Conservation (phyloP, 306 rosid species). For the Cyclanthera cordifolia region DNA sequence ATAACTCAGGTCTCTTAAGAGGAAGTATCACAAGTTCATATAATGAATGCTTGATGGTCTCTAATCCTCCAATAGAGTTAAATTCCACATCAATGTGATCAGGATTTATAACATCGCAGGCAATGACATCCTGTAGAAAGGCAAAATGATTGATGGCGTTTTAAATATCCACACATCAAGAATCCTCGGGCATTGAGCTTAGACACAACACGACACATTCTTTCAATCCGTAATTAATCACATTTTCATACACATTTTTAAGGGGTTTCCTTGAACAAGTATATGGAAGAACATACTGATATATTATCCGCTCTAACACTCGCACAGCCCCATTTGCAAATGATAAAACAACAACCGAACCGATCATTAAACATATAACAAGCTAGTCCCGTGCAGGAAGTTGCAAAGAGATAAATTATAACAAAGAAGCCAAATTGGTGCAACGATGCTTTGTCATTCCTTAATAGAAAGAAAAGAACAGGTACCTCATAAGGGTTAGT, state of each 20-base stretch:
- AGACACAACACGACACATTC: background rate
- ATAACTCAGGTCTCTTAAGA: slow-evolving; percentile 64
- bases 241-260: background rate
- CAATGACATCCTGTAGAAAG: slow-evolving; percentile 71
- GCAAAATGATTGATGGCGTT: background rate
- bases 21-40: slow-evolving; percentile 93
- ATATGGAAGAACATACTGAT: background rate
- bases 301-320: background rate
- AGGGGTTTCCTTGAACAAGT: background rate
- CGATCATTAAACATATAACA: background rate
- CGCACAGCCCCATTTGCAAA: background rate
- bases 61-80: slow-evolving; percentile 79
- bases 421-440: background rate
- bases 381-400: background rate
- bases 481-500: slow-evolving; percentile 78
- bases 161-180: background rate
- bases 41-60: slow-evolving; percentile 61
- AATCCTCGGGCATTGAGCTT: background rate
- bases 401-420: background rate
- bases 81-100: slow-evolving; percentile 84
- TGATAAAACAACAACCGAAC: background rate
- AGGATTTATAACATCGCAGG: slow-evolving; percentile 94
- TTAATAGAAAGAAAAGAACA: background rate
- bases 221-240: background rate
- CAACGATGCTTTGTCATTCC: background rate